A percentile compares a stretch with the other conserved stretches of the same genome.
Conservation (phyloP, 805 yeast genomes). For the Kuraishia ogatae region DNA sequence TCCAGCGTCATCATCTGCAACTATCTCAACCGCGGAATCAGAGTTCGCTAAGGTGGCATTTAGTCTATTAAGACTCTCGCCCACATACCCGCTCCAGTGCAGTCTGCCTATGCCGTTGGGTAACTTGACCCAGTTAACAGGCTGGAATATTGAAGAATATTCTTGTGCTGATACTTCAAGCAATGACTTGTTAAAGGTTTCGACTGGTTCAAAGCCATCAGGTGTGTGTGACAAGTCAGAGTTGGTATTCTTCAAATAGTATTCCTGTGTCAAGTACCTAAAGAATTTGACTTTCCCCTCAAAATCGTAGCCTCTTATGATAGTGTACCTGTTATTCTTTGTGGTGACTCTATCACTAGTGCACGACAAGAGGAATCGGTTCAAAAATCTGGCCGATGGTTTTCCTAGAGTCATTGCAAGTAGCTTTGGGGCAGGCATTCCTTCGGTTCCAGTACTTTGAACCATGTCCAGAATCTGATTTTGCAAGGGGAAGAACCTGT, state of each 20-base stretch:
- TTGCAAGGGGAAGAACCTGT: slow-evolving; percentile 53
- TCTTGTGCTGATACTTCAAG: background rate
- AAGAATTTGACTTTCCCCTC: slow-evolving; percentile 69
- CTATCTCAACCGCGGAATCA: background rate
- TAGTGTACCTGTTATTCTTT: slow-evolving; percentile 18
- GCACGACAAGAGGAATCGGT: slow-evolving; percentile 7
- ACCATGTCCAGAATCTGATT: slow-evolving; percentile 53
- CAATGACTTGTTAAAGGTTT: background rate
- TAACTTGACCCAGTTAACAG: background rate
- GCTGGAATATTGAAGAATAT: background rate
- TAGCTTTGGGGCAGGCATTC: slow-evolving; percentile 54
- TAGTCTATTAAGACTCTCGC: background rate
- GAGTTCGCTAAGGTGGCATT: background rate
- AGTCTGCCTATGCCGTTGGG: background rate
- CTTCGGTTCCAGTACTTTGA: slow-evolving; percentile 30
- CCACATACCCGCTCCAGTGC: background rate
- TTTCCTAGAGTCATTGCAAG: slow-evolving; percentile 43
- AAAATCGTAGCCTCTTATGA: slow-evolving; percentile 60
- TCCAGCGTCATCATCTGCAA: background rate
- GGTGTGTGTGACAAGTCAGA: background rate
- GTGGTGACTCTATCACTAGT: slow-evolving; percentile 12
- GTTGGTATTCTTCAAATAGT: slow-evolving; percentile 17
- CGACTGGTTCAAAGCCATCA: background rate
- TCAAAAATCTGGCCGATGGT: slow-evolving; percentile 29
- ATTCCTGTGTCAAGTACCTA: slow-evolving; percentile 45